A percentile compares a stretch with the other conserved stretches of the same genome.
These are phyloP conservation scores for Talaromyces marneffei DNA, from an alignment of 2,329 filamentous ascomycete genomes.

Conservation along the genomic window DNA sequence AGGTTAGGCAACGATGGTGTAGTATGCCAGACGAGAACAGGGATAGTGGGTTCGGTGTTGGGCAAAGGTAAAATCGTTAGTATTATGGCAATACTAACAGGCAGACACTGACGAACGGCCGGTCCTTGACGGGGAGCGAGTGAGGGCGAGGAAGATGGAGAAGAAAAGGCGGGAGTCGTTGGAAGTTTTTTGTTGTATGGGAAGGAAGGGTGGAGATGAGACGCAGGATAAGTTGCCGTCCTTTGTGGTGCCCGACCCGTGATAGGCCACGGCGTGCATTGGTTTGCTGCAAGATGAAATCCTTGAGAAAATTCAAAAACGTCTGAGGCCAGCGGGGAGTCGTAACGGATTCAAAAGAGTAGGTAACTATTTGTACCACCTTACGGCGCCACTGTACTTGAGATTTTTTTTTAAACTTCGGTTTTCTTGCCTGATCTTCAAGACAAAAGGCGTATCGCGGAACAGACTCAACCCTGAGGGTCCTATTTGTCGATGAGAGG, in stretches of 20 bases:
- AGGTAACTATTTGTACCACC: conserved; percentile 4
- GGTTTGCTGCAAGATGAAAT: conserved; percentile 8
- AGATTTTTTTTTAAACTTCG: too few relatives aligned
- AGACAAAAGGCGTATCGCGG: not conserved
- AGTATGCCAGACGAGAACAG: not conserved
- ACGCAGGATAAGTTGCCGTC: conserved; percentile 11
- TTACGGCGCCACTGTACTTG: not conserved
- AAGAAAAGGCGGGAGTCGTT: not conserved
- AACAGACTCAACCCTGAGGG: not conserved
- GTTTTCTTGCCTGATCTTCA: not conserved
- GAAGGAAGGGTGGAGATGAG: not conserved
- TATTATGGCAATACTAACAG: not conserved
- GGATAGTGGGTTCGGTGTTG: conserved; percentile 1
- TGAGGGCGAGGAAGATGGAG: not conserved
- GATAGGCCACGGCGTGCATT: conserved; percentile 14
- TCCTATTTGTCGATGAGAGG: not conserved
- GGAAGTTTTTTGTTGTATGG: not conserved
- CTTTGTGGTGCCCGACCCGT: not conserved
- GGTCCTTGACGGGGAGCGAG: conserved; percentile 1
- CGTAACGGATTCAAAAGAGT: not conserved
- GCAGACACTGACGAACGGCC: not conserved
- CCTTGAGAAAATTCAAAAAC: not conserved
- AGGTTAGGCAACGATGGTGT: not conserved
- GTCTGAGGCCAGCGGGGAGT: not conserved
- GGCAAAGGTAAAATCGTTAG: not conserved